Evolutionary conservation across 2,329 filamentous ascomycete species (phyloP), one percentile per base, ranked within the genome.

Genomic region (Fusarium ambrosium): DNA sequence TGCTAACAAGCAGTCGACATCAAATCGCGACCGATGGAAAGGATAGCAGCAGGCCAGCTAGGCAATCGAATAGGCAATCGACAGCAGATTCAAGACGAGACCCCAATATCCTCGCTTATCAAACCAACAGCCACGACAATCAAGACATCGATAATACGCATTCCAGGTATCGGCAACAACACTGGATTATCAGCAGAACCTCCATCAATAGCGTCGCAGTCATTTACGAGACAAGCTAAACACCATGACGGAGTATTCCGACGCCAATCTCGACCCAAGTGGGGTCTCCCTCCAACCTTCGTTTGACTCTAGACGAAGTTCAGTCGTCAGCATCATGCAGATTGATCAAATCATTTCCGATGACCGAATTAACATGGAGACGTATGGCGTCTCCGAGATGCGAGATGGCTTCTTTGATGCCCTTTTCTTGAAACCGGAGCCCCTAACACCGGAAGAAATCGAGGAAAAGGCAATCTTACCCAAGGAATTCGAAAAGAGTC

Each of bases 351-450:
- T 84, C 20, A 77, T 83, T 20, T 79, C 79, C 3, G 79, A 81
- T 37, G 77, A 81, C 22, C 80, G 82, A 51, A 77, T 84, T 13
- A 81, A 82, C 34, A 80, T 80, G 36, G 81, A 85, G 41, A 84
- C 84, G 2, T 86, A 86, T 71, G 86, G 85, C 29, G 79, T 87
- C 32, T 77, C 78, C 7, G 86, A 88, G 76, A 73, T 83, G 20
- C 80, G 86, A 36, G 86, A 87, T 72, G 84, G 85, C 62, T 87
- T 87, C 77, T 87, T 87, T 63, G 86, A 87, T 69, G 85, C 85
- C 36, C 72, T 84, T 41, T 90, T 88, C 69, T 76, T 85, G n/a
- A 85, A 85, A 53, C 84, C 86, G 1, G 79, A 83, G 4, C 78
- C 83, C 4, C 64, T 83, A 14, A 80, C 86, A 62, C 76, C 78